Conservation (phyloP, 495 filamentous ascomycete genomes). For the Chlorociboria aeruginascens region DNA sequence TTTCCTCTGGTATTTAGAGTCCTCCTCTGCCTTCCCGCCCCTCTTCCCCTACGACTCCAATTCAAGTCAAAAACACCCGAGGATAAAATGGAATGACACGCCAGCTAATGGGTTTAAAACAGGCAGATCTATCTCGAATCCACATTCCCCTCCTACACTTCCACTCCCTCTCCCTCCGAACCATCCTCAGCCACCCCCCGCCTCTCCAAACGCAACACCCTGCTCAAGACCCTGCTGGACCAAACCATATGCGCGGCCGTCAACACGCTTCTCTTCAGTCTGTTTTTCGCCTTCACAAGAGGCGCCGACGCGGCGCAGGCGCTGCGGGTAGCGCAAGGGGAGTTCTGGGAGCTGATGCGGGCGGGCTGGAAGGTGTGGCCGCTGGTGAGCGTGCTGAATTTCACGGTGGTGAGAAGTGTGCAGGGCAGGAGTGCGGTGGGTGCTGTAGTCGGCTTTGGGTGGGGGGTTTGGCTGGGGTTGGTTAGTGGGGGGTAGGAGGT, state of each 20-base stretch:
- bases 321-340: slow-evolving; percentile 26
- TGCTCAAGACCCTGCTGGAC: slow-evolving; percentile 72
- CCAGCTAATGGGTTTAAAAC: not conserved
- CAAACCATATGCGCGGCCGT: slow-evolving; percentile 62
- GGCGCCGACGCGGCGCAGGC: slow-evolving; percentile 10
- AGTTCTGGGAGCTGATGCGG: slow-evolving; percentile 58
- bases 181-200: slow-evolving; percentile 33
- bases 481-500: not conserved
- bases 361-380: slow-evolving; percentile 81
- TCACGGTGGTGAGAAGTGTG: slow-evolving; percentile 61
- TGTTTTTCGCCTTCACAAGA: slow-evolving; percentile 15
- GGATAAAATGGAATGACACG: slow-evolving; percentile 3
- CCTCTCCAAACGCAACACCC: slow-evolving; percentile 58
- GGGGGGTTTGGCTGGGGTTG: slow-evolving; percentile 81
- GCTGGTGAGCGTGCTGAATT: slow-evolving; percentile 66
- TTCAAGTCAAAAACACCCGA: not conserved
- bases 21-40: slow-evolving; percentile 1
- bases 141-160: slow-evolving; percentile 33
- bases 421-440: slow-evolving; percentile 67
- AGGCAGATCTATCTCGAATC: slow-evolving; percentile 41
- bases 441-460: slow-evolving; percentile 66
- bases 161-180: slow-evolving; percentile 25
- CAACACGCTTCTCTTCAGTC: slow-evolving; percentile 66
- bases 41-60: not conserved
- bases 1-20: slow-evolving; percentile 68